Evolutionary conservation across 1,284 basidiomycete genomes (phyloP).

Genomic region (Fomes fomentarius): DNA sequence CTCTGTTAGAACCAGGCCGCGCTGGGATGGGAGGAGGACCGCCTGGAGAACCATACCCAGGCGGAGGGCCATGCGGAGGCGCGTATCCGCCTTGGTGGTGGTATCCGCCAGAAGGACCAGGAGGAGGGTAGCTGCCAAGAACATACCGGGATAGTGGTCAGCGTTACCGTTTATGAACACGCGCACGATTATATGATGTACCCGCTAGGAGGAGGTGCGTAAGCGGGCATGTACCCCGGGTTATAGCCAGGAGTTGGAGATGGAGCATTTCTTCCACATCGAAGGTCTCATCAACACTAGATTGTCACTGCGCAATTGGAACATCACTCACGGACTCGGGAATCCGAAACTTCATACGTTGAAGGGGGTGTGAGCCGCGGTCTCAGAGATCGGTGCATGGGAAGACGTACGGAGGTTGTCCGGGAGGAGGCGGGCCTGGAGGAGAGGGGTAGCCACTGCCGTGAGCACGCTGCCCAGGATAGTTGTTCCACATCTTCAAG

Average conservation of each 20-base stretch:
- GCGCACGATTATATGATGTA: neutral
- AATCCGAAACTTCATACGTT: constrained; percentile 7
- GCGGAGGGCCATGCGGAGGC: constrained; percentile 27
- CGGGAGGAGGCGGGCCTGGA: constrained; percentile 35
- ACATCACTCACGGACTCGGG: constrained; percentile 8
- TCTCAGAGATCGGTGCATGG: neutral
- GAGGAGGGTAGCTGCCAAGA: no score
- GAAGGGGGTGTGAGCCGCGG: neutral
- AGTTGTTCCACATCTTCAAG: constrained; percentile 20
- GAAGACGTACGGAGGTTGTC: constrained; percentile 22
- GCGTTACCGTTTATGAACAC: no score
- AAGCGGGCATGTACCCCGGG: constrained; percentile 28
- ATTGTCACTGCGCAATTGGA: neutral
- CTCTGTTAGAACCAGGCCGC: constrained; percentile 12
- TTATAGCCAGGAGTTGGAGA: constrained; percentile 22
- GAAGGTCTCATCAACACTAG: neutral
- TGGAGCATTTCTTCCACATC: constrained; percentile 11
- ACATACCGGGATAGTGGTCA: no score
- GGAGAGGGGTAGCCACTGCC: constrained; percentile 37
- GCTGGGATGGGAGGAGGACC: constrained; percentile 21
- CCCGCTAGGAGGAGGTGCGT: constrained; percentile 9
- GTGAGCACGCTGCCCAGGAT: constrained; percentile 16
- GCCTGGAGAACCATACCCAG: constrained; percentile 13
- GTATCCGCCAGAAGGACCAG: constrained; percentile 19
- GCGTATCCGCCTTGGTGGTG: constrained; percentile 29